Percentiles rank a stretch among this genome's conserved stretches.
Conservation (phyloP, 2,329 filamentous ascomycete species). For the Exophiala phaeomuriformis region DNA sequence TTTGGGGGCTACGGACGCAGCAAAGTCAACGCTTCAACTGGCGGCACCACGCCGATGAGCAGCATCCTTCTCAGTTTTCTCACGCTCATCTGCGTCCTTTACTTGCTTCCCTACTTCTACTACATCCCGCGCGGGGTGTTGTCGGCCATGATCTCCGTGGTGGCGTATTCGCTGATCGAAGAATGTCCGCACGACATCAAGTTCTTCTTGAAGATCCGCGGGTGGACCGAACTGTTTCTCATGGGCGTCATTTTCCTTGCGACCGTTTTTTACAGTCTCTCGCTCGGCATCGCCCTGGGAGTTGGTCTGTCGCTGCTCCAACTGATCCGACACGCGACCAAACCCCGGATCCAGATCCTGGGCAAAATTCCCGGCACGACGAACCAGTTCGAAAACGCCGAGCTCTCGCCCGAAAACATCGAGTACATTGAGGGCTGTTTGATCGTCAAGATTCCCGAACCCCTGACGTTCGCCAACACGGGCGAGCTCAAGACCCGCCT, state of each 20-base stretch:
- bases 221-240: conserved; percentile 75
- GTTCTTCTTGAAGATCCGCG: conserved; percentile 80
- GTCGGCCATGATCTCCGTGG: conserved; percentile 87
- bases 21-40: conserved; percentile 89
- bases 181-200: conserved; percentile 86
- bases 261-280: conserved; percentile 91
- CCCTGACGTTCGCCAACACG: conserved; percentile 93
- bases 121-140: conserved; percentile 96
- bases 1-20: conserved; percentile 95
- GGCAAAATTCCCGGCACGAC: conserved; percentile 74
- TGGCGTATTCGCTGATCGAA: conserved; percentile 89
- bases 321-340: conserved; percentile 82
- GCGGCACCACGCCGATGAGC: conserved; percentile 87
- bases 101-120: conserved; percentile 84
- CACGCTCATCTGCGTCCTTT: conserved; percentile 71
- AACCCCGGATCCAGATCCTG: conserved; percentile 91
- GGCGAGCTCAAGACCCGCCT: conserved; percentile 81
- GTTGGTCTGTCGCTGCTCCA: conserved; percentile 84
- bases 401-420: conserved; percentile 60
- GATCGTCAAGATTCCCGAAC: conserved; percentile 96
- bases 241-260: conserved; percentile 87
- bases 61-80: conserved; percentile 79
- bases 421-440: conserved; percentile 89
- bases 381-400: conserved; percentile 78
- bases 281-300: conserved; percentile 86